Conservation (phyloP, 1,284 basidiomycete genomes). For the Heterobasidion annosum region DNA sequence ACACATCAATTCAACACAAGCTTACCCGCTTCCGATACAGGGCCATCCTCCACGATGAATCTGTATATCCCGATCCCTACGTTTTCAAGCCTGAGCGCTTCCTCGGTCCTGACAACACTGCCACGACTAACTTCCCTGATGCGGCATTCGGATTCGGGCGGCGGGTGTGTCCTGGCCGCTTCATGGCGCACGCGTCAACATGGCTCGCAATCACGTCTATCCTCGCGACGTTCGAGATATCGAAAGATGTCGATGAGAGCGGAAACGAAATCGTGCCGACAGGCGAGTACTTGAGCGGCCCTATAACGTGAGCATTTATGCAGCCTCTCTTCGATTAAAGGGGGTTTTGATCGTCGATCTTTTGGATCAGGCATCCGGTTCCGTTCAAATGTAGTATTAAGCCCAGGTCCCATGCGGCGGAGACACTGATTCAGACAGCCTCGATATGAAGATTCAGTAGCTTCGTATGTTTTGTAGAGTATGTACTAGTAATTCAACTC, state of each 20-base stretch:
- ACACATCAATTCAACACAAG: neutral
- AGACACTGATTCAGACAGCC: neutral
- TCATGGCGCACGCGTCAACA: constrained; percentile 10
- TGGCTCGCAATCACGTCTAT: constrained; percentile 15
- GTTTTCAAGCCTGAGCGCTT: constrained; percentile 14
- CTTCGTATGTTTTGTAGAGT: too few relatives aligned
- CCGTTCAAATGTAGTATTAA: neutral
- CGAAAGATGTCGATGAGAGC: neutral
- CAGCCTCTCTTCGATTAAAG: neutral
- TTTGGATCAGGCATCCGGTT: neutral
- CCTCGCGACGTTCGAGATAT: neutral
- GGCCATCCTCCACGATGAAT: constrained; percentile 11
- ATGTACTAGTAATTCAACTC: too few relatives aligned
- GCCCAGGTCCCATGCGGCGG: neutral
- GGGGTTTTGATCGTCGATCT: neutral
- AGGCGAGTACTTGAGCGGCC: neutral
- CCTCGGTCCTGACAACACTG: constrained; percentile 1
- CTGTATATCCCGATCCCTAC: constrained; percentile 7
- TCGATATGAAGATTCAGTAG: too few relatives aligned
- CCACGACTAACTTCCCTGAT: constrained; percentile 1
- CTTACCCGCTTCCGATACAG: neutral
- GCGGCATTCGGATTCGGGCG: constrained; percentile 15
- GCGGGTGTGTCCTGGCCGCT: constrained; percentile 7
- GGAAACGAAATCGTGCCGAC: neutral
- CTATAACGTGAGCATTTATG: neutral